Percentiles rank a stretch among this genome's conserved stretches.
phyloP scores from a whole-genome alignment of 176 grass and related monocot species.

The maize (Zea mays) region DNA sequence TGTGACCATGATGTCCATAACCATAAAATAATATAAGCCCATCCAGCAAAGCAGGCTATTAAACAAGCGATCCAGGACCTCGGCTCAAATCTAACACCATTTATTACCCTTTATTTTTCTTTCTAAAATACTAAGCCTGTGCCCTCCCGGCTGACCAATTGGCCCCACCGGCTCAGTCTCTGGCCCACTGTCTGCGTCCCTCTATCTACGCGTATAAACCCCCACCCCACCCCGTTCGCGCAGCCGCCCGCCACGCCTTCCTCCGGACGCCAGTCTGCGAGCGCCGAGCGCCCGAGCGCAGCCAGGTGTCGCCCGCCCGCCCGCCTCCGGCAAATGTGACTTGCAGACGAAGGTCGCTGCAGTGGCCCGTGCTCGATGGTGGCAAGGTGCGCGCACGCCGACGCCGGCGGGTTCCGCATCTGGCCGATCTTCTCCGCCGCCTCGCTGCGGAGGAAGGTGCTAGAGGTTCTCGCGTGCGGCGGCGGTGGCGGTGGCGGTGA shows the following conservation, averaged over 20 bases:
- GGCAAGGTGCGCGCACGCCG: conserved; percentile 41
- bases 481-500: not conserved
- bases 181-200: not conserved
- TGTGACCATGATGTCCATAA: not conserved
- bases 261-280: conserved; percentile 33
- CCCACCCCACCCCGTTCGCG: not conserved
- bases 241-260: conserved; percentile 46
- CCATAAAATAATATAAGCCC: conserved; percentile 33
- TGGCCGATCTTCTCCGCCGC: conserved; percentile 70
- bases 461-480: conserved; percentile 58
- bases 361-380: conserved; percentile 13
- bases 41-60: conserved; percentile 1
- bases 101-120: conserved; percentile 22
- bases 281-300: not conserved
- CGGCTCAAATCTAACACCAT: conserved; percentile 21
- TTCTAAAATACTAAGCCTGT: not conserved
- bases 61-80: not conserved
- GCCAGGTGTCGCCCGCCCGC: conserved; percentile 27
- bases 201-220: conserved; percentile 33
- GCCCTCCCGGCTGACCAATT: not conserved
- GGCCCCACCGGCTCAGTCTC: conserved; percentile 9
- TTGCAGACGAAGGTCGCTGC: conserved; percentile 33
- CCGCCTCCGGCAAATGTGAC: conserved; percentile 44
- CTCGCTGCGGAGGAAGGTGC: conserved; percentile 55
- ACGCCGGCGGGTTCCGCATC: conserved; percentile 45